A percentile compares a stretch with the other conserved stretches of the same genome.
Conservation (phyloP, 768 basidiomycete species). For the Boletus vinaceobasis region DNA sequence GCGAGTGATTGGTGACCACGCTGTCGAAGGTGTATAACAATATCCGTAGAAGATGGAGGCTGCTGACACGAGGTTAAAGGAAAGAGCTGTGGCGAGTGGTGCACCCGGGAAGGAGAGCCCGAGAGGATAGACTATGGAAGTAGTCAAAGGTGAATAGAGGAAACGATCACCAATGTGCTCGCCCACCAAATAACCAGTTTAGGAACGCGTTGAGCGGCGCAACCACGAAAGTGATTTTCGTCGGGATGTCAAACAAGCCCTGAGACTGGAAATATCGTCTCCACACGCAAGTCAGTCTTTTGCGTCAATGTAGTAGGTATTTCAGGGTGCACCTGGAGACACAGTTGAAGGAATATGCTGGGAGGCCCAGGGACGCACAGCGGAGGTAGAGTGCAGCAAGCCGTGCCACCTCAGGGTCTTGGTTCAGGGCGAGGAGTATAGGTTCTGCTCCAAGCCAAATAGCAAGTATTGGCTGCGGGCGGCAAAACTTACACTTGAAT, state of each 20-base stretch:
- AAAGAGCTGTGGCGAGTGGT: slow-evolving; percentile 83
- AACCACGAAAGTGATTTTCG: slow-evolving; percentile 74
- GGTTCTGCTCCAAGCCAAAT: slow-evolving; percentile 84
- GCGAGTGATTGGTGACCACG: slow-evolving; percentile 58
- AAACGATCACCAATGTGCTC: neutral
- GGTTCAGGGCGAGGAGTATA: slow-evolving; percentile 69
- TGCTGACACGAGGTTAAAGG: slow-evolving; percentile 79
- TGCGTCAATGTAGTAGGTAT: neutral
- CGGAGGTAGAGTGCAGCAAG: slow-evolving; percentile 76
- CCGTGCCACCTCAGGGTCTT: slow-evolving; percentile 81
- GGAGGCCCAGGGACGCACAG: slow-evolving; percentile 75
- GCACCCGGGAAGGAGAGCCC: slow-evolving; percentile 90
- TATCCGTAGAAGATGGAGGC: slow-evolving; percentile 62
- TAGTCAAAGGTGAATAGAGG: neutral
- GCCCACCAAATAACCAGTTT: slow-evolving; percentile 81
- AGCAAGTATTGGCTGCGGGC: slow-evolving; percentile 46
- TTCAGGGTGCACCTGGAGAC: slow-evolving; percentile 43
- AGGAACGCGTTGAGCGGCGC: slow-evolving; percentile 83
- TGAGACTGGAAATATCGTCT: slow-evolving; percentile 72
- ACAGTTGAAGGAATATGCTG: slow-evolving; percentile 61
- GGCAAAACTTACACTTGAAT: neutral
- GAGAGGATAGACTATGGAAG: slow-evolving; percentile 41
- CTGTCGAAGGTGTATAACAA: slow-evolving; percentile 58
- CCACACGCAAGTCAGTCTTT: neutral
- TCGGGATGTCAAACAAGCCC: slow-evolving; percentile 82